Conservation (phyloP, 2,329 filamentous ascomycete genomes). For the Aspergillus brasiliensis region DNA sequence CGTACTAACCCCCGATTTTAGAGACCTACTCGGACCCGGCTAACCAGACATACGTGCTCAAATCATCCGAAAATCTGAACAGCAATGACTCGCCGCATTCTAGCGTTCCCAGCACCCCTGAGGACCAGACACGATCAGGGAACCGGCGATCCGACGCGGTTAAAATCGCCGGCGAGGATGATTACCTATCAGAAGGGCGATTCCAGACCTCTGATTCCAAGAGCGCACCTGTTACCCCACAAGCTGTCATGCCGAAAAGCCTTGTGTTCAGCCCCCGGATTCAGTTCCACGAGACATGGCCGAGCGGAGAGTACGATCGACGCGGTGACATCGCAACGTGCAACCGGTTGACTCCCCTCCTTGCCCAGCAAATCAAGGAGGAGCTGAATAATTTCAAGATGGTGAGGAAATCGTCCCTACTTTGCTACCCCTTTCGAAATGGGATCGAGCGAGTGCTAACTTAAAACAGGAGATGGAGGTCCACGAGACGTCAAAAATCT, state of each 20-base stretch:
- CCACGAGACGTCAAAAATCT: conserved; percentile 97
- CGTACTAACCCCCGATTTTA: conserved; percentile 24
- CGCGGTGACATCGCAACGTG: conserved; percentile 95
- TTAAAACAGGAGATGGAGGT: conserved; percentile 93
- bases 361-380: conserved; percentile 99
- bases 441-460: conserved; percentile 22
- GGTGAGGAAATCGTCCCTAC: conserved; percentile 57
- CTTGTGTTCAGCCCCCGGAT: conserved; percentile 87
- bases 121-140: conserved; percentile 63
- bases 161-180: conserved; percentile 79
- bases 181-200: conserved; percentile 78
- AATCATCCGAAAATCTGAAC: conserved; percentile 62
- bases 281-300: conserved; percentile 96
- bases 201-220: conserved; percentile 71
- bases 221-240: conserved; percentile 78
- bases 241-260: conserved; percentile 50
- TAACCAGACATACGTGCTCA: conserved; percentile 68
- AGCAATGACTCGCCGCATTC: conserved; percentile 78
- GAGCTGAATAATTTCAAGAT: conserved; percentile 99
- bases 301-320: conserved; percentile 91
- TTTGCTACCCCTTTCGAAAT: too few relatives aligned
- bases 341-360: conserved; percentile 93
- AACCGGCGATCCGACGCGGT: conserved; percentile 71
- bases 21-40: conserved; percentile 60
- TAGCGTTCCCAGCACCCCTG: conserved; percentile 85